Conservation (phyloP, 495 filamentous ascomycete genomes). For the Thermochaetoides thermophila region DNA sequence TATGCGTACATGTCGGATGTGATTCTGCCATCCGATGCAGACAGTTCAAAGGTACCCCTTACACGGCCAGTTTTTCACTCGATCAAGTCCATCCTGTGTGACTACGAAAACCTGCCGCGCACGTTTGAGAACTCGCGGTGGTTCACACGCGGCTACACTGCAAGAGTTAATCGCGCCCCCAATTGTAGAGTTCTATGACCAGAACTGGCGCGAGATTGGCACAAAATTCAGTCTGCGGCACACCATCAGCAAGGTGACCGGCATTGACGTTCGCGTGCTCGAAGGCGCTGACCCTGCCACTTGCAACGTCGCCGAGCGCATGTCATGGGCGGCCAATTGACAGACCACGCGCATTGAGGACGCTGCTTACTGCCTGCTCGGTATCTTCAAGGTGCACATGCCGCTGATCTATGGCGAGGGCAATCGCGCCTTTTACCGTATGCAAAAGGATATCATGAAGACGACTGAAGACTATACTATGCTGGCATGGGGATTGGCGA, state of each 20-base stretch:
- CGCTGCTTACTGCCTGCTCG: constrained; percentile 7
- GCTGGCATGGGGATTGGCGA: constrained; percentile 15
- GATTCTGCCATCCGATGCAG: neutral
- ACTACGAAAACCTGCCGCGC: constrained; percentile 10
- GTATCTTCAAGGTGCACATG: constrained; percentile 11
- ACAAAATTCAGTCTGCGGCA: constrained; percentile 12
- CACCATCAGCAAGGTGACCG: constrained; percentile 9
- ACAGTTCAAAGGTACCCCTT: neutral
- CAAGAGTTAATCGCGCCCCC: constrained; percentile 30
- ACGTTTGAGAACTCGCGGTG: constrained; percentile 22
- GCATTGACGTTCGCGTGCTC: constrained; percentile 9
- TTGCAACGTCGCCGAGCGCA: constrained; percentile 12
- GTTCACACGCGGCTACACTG: constrained; percentile 30
- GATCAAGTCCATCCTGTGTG: constrained; percentile 9
- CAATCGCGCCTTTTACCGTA: constrained; percentile 7
- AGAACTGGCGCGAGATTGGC: constrained; percentile 13
- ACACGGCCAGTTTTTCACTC: neutral
- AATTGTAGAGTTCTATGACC: constrained; percentile 9
- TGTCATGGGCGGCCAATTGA: constrained; percentile 6
- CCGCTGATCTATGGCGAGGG: constrained; percentile 10
- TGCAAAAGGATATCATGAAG: constrained; percentile 19
- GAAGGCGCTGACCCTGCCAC: constrained; percentile 12
- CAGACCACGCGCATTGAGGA: constrained; percentile 7
- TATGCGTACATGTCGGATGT: constrained; percentile 18
- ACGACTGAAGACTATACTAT: constrained; percentile 18